Evolutionary conservation across 2,329 filamentous ascomycete species (phyloP).

Genomic region (Xylaria sp.): DNA sequence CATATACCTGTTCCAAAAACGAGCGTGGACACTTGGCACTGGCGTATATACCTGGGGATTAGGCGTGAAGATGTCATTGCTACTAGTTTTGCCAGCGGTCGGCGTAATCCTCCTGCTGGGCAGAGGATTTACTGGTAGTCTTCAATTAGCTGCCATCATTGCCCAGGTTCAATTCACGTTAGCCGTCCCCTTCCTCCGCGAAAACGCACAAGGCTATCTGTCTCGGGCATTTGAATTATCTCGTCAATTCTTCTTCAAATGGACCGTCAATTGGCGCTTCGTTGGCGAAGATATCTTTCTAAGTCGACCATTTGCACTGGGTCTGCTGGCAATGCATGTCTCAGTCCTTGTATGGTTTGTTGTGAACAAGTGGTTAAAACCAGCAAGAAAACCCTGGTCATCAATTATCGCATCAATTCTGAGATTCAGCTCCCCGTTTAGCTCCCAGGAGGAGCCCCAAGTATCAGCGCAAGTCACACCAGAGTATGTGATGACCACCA

Average conservation of each 20-base stretch:
- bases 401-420: slow-evolving; percentile 62
- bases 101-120: slow-evolving; percentile 80
- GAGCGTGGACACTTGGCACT: slow-evolving; percentile 77
- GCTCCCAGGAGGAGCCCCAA: slow-evolving; percentile 62
- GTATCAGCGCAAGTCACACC: slow-evolving; percentile 71
- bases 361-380: slow-evolving; percentile 75
- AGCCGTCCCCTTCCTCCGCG: slow-evolving; percentile 73
- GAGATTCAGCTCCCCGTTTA: slow-evolving; percentile 57
- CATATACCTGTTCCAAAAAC: slow-evolving; percentile 80
- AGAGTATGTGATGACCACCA: slow-evolving; percentile 77
- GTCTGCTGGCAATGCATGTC: slow-evolving; percentile 73
- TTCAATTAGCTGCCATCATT: slow-evolving; percentile 78
- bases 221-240: slow-evolving; percentile 89
- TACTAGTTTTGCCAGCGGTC: slow-evolving; percentile 84
- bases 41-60: slow-evolving; percentile 80
- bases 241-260: slow-evolving; percentile 92
- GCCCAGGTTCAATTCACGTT: slow-evolving; percentile 78
- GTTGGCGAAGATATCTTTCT: slow-evolving; percentile 85
- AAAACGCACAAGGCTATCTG: slow-evolving; percentile 76
- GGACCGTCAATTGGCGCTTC: slow-evolving; percentile 99
- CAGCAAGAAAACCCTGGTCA: slow-evolving; percentile 67
- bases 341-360: slow-evolving; percentile 74
- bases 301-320: slow-evolving; percentile 71
- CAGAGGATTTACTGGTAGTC: slow-evolving; percentile 70
- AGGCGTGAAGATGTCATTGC: slow-evolving; percentile 93